A percentile compares a stretch with the other conserved stretches of the same genome.
Evolutionary conservation across 169 alveolate genomes (phyloP).

Genomic region (Eimeria maxima): DNA sequence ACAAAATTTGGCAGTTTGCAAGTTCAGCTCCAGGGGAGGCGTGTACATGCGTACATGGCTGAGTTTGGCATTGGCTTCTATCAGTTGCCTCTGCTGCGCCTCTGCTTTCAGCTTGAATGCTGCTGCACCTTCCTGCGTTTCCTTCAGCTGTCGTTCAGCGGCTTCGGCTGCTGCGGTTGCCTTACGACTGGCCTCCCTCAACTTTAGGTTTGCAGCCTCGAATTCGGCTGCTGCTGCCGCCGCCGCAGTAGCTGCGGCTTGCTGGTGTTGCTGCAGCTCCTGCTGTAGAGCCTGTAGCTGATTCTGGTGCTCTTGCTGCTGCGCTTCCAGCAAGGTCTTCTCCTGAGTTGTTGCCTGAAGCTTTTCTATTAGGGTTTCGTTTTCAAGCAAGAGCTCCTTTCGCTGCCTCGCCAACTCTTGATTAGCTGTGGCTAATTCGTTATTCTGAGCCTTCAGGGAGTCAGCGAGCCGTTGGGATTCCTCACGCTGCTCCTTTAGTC

Average conservation of each 20-base stretch:
- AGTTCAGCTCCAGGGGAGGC: background rate
- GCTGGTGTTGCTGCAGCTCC: constrained; percentile 52
- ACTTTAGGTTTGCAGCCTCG: background rate
- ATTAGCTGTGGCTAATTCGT: constrained; percentile 13
- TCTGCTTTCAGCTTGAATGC: constrained; percentile 50
- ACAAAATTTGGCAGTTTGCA: background rate
- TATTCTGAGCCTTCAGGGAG: constrained; percentile 5
- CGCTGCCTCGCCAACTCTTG: constrained; percentile 64
- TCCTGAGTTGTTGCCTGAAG: constrained; percentile 49
- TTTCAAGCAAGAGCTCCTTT: constrained; percentile 36
- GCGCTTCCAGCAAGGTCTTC: constrained; percentile 48
- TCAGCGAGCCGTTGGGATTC: constrained; percentile 61
- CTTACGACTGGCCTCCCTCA: background rate
- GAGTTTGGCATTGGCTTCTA: constrained; percentile 41
- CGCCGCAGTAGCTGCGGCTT: constrained; percentile 25
- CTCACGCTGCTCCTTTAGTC: constrained; percentile 61
- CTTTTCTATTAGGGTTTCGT: constrained; percentile 62
- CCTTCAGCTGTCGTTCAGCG: background rate
- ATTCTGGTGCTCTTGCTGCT: background rate
- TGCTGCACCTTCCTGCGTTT: constrained; percentile 37
- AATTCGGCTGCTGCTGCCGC: constrained; percentile 8
- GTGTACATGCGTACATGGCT: background rate
- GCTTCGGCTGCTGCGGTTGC: constrained; percentile 67
- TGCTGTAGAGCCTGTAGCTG: constrained; percentile 41
- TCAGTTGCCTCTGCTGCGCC: constrained; percentile 41